These are phyloP conservation scores for Kluyveromyces marxianus DNA, from an alignment of 1,139 yeast species.

Conservation along the genomic window DNA sequence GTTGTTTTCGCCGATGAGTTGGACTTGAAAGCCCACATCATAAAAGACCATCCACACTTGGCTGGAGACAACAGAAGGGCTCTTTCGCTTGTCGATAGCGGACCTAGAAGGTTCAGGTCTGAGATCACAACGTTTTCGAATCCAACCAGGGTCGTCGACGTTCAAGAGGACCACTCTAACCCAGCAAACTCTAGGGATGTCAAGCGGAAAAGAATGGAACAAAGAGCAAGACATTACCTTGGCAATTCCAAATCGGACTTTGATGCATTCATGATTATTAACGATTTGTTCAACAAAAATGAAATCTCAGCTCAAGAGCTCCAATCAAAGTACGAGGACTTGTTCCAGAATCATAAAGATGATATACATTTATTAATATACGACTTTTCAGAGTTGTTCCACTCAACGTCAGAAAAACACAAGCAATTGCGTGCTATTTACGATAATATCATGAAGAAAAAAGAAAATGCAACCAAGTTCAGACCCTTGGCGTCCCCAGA, in stretches of 20 bases:
- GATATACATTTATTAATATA: conserved; percentile 48
- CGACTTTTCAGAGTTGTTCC: conserved; percentile 51
- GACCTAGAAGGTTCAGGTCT: conserved; percentile 46
- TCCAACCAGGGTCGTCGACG: conserved; percentile 23
- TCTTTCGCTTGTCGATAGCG: conserved; percentile 1
- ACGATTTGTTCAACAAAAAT: conserved; percentile 42
- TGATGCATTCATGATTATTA: conserved; percentile 43
- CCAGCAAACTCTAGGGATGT: conserved; percentile 34
- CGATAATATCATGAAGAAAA: conserved; percentile 22
- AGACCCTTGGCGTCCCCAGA: conserved; percentile 42
- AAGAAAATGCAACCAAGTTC: conserved; percentile 34
- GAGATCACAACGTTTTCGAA: conserved; percentile 56
- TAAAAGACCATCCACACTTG: conserved; percentile 67
- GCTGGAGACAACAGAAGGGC: conserved; percentile 38
- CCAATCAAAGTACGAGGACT: conserved; percentile 39
- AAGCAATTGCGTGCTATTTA: conserved; percentile 31
- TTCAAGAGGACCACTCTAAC: conserved; percentile 15
- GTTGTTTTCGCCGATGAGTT: conserved; percentile 85
- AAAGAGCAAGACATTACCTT: conserved; percentile 75
- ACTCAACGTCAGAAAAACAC: conserved; percentile 33
- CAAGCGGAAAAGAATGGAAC: conserved; percentile 63
- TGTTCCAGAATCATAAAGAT: conserved; percentile 41
- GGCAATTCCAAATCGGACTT: conserved; percentile 45
- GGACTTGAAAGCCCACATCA: conserved; percentile 83
- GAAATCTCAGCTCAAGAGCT: conserved; percentile 45